Evolutionary conservation across 345 rosid species (phyloP), one percentile per base, ranked within the genome.

Genomic region (Clarkia xantiana): DNA sequence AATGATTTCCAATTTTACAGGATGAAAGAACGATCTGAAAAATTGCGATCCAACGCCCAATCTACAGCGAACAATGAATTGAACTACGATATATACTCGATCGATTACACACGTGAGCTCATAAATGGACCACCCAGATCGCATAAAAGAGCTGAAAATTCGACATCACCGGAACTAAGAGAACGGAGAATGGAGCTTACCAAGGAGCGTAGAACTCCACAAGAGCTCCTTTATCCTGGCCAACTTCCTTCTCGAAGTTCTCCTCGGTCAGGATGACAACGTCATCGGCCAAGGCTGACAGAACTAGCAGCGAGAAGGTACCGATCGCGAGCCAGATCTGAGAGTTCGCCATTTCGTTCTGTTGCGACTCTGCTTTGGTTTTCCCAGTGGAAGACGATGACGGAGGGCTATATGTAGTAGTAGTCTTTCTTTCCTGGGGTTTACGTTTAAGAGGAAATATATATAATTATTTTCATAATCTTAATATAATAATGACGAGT

Each of bases 201-300:
- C 99, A 91, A 43, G 99, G 96, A 66, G 99, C 99, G 64, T 91
- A 91, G 74, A 91, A 91, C 80, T 91, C 93, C 56, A 91, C 90
- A 54, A 91, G 96, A 60, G 95, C 90, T 65, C 76, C 99, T 58
- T 69, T 69, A 53, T 84, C 96, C 66, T 74, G 80, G 44, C 99
- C 99, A 52, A 93, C 79, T 66, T 87, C 88, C 71, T 87, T 80
- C 57, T 93, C 96, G 67, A 93, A 93, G 77, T 74, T 93, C 40
- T 82, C 94, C 51, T 84, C 96, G 4, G 90, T 80, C 41, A 93
- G 61, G 23, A 93, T 86, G 40, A 82, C 77, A 48, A 87, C 99
- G 15, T 87, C 94, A 47, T 84, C 90, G 6, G 91, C 96, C 38
- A 68, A 9, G 20, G 78, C 87, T n/a, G 84, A 73, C 10, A 49